phyloP scores from a whole-genome alignment of 2,329 filamentous ascomycete species.

The Pezicula rhizophila region DNA sequence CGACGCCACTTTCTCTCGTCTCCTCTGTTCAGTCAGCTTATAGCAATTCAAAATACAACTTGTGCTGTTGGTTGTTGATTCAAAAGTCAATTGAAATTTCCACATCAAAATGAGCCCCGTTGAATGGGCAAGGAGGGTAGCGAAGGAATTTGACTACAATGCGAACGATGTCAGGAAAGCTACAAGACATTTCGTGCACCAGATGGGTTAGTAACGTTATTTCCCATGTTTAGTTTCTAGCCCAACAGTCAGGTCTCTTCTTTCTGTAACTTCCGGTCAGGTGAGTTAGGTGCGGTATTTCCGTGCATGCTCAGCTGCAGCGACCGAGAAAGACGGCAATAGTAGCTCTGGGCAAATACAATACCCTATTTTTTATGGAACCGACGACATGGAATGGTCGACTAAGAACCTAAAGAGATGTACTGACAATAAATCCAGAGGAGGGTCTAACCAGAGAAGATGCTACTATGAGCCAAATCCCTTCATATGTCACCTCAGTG shows the following conservation, averaged over 20 bases:
- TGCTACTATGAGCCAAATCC: constrained; percentile 84
- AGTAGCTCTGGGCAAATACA: too few species aligned
- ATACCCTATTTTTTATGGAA: too few species aligned
- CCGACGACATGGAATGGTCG: too few species aligned
- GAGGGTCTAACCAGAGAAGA: constrained; percentile 72
- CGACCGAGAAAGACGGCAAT: too few species aligned
- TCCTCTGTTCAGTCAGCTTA: background rate
- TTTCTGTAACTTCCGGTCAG: too few species aligned
- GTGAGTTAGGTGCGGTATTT: too few species aligned
- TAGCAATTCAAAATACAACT: background rate
- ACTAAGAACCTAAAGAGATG: too few species aligned
- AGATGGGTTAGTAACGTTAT: constrained; percentile 58
- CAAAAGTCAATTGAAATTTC: too few species aligned
- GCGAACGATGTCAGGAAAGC: constrained; percentile 71
- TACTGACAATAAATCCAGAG: constrained; percentile 37
- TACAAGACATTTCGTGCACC: constrained; percentile 74
- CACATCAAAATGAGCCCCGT: constrained; percentile 48
- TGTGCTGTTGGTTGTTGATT: background rate
- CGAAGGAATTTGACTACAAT: constrained; percentile 76
- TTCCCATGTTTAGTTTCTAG: constrained; percentile 15
- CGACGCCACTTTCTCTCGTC: background rate
- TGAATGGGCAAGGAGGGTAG: constrained; percentile 70
- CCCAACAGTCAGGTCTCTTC: background rate
- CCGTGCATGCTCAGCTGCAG: too few species aligned
- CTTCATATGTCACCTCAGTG: constrained; percentile 87